These are phyloP conservation scores for Backusella westeae DNA, from an alignment of 192 early-diverging fungal species.

Conservation along the genomic window DNA sequence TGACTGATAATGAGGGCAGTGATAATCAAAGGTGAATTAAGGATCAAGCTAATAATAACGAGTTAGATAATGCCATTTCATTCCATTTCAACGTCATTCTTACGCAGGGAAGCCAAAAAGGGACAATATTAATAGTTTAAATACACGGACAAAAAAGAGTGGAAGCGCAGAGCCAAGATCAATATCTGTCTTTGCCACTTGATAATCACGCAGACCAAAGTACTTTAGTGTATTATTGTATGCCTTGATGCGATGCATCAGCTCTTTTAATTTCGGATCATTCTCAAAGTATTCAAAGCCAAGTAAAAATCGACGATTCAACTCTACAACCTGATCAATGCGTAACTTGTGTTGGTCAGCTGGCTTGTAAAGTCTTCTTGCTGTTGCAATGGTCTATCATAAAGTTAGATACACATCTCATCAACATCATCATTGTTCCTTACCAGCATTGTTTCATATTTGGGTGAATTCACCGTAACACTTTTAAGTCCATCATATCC, in stretches of 20 bases:
- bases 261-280: constrained; percentile 71
- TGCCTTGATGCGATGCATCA: constrained; percentile 65
- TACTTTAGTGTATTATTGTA: constrained; percentile 88
- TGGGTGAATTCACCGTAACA: constrained; percentile 91
- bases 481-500: constrained; percentile 76
- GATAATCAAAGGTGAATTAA: constrained; percentile 33
- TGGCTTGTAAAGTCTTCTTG: constrained; percentile 86
- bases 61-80: background rate
- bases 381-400: constrained; percentile 78
- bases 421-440: background rate
- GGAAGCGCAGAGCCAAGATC: constrained; percentile 62
- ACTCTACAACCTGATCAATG: constrained; percentile 80
- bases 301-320: constrained; percentile 86
- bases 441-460: constrained; percentile 87
- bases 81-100: constrained; percentile 11
- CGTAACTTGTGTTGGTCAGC: constrained; percentile 71
- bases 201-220: constrained; percentile 93
- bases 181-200: constrained; percentile 81
- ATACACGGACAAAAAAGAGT: constrained; percentile 63
- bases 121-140: constrained; percentile 71
- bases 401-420: background rate
- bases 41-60: constrained; percentile 40
- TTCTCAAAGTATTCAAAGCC: constrained; percentile 81
- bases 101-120: constrained; percentile 82
- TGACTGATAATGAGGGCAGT: constrained; percentile 22